Percentiles rank a stretch among this genome's conserved stretches.
Conservation (phyloP, 805 yeast genomes). For the Cyberlindnera sargentensis region DNA sequence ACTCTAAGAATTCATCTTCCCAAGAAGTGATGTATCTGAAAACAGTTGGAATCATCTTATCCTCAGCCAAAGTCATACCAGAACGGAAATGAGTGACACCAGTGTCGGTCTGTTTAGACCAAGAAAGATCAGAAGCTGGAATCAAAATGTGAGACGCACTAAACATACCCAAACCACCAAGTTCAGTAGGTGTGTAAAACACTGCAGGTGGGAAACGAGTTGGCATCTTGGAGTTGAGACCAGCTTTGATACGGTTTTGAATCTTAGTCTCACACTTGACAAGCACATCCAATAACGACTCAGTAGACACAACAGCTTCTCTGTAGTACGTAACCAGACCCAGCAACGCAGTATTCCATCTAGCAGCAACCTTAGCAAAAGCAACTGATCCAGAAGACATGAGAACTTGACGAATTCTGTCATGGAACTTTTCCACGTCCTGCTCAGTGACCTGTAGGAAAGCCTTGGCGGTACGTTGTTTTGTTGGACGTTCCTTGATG, state of each 20-base stretch:
- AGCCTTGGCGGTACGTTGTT: constrained; percentile 86
- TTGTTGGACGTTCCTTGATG: constrained; percentile 45
- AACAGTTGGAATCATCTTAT: constrained; percentile 81
- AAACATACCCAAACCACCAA: constrained; percentile 97
- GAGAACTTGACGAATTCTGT: constrained; percentile 78
- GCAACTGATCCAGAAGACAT: constrained; percentile 97
- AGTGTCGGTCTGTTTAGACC: constrained; percentile 91
- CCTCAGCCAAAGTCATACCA: constrained; percentile 82
- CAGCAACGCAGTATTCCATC: constrained; percentile 91
- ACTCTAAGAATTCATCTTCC: constrained; percentile 93
- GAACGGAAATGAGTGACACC: constrained; percentile 92
- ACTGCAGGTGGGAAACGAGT: constrained; percentile 98
- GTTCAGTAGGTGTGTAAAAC: constrained; percentile 92
- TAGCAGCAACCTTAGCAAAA: constrained; percentile 86
- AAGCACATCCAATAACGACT: constrained; percentile 64
- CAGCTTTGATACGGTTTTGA: constrained; percentile 91
- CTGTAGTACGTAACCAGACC: constrained; percentile 84
- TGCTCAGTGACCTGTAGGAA: constrained; percentile 75
- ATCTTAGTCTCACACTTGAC: constrained; percentile 91
- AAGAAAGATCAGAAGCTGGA: constrained; percentile 85
- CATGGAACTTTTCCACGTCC: constrained; percentile 74
- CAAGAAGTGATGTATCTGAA: constrained; percentile 90
- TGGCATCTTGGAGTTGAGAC: constrained; percentile 97
- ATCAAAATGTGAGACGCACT: constrained; percentile 94
- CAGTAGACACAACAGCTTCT: constrained; percentile 87